These are phyloP conservation scores for Tricholoma terreum DNA, from an alignment of 768 basidiomycete genomes.

Conservation along the genomic window DNA sequence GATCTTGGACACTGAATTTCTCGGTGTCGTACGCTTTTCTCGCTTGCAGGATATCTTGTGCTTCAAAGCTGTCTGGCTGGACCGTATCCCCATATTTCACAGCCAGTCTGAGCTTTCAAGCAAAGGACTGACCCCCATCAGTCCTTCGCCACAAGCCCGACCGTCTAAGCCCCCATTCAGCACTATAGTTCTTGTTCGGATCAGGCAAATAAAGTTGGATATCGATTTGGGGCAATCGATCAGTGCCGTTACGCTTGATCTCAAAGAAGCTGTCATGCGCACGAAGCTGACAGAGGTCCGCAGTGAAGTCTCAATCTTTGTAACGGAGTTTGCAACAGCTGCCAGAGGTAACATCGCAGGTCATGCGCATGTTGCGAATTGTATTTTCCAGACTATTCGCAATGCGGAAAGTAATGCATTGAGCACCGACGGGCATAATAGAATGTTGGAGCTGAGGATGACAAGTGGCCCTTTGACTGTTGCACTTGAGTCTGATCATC, in stretches of 20 bases:
- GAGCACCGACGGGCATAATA: constrained; percentile 34
- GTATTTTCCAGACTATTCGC: constrained; percentile 73
- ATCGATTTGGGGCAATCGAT: constrained; percentile 88
- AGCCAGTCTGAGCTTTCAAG: constrained; percentile 28
- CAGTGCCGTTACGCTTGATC: constrained; percentile 60
- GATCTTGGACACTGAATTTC: constrained; percentile 81
- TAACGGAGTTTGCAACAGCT: constrained; percentile 61
- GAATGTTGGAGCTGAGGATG: constrained; percentile 71
- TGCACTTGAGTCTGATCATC: constrained; percentile 73
- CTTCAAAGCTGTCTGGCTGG: constrained; percentile 94
- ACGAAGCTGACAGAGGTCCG: constrained; percentile 60
- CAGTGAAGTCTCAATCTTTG: constrained; percentile 62
- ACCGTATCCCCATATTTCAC: constrained; percentile 77
- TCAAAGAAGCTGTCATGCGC: constrained; percentile 61
- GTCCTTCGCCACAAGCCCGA: constrained; percentile 13
- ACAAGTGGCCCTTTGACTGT: constrained; percentile 68
- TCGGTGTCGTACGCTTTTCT: constrained; percentile 76
- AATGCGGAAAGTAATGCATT: constrained; percentile 41
- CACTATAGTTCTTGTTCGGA: constrained; percentile 63
- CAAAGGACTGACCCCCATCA: constrained; percentile 20
- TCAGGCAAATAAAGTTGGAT: constrained; percentile 70
- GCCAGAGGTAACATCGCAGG: constrained; percentile 77
- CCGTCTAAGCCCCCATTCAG: constrained; percentile 44
- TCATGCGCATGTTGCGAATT: constrained; percentile 58
- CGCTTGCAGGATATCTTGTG: constrained; percentile 89